phyloP scores from a whole-genome alignment of 2,329 filamentous ascomycete species.

The Epichloe baconii region DNA sequence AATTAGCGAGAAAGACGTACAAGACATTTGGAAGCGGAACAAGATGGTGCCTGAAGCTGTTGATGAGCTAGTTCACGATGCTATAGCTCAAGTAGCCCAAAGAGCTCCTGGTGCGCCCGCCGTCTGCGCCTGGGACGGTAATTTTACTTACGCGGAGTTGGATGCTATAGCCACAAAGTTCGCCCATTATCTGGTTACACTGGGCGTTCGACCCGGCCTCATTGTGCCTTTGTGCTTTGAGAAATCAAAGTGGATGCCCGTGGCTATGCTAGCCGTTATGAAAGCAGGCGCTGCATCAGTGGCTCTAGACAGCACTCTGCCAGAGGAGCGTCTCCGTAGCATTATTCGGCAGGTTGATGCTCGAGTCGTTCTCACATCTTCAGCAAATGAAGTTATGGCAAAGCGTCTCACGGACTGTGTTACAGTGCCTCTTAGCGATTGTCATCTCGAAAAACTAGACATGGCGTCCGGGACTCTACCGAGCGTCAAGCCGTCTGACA shows the following conservation, averaged over 20 bases:
- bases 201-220: slow-evolving; percentile 12
- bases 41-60: background rate
- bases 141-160: slow-evolving; percentile 13
- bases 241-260: slow-evolving; percentile 20
- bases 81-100: background rate
- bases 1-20: background rate
- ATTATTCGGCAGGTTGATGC: slow-evolving; percentile 1
- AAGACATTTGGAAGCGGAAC: slow-evolving; percentile 1
- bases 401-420: background rate
- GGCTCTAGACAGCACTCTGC: slow-evolving; percentile 7
- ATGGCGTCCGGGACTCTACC: background rate
- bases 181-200: slow-evolving; percentile 2
- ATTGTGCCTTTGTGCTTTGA: slow-evolving; percentile 22
- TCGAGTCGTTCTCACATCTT: slow-evolving; percentile 2
- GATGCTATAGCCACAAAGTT: slow-evolving; percentile 6
- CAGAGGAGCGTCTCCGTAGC: slow-evolving; percentile 4
- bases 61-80: background rate
- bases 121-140: slow-evolving; percentile 15
- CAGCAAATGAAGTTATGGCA: background rate
- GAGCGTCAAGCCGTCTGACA: background rate
- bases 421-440: background rate
- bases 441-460: background rate
- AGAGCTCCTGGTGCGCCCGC: background rate
- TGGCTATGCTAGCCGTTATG: slow-evolving; percentile 20
- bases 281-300: slow-evolving; percentile 17